Evolutionary conservation across 441 rosid genomes (phyloP), one percentile per base, ranked within the genome.

Genomic region (Manihot esculenta): DNA sequence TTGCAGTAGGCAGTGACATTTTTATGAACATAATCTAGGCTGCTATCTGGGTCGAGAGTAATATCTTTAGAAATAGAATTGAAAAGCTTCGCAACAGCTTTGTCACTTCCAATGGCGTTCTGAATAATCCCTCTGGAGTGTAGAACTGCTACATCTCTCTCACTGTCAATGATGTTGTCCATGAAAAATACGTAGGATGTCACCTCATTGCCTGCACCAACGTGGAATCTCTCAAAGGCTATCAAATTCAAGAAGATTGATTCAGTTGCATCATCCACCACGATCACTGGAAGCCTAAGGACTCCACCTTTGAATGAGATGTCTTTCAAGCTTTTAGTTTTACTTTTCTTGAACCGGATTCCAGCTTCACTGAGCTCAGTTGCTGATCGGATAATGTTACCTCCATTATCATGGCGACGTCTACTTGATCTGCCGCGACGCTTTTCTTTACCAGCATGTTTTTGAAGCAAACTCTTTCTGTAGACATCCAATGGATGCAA

Each of bases 181-280:
- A 84, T 81, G 72, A 79, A 79, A 72, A 77, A 77, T 44, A 86
- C 69, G 50, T 75, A 81, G 42, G 83, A 77, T 13, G 84, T 78
- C 26, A 84, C 84, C 54, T 80, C 83, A 23, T 78, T 81, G 5
- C 87, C 82, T 8, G 82, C 77, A 53, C 85, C 86, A 5, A 77
- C 82, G 14, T 84, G 90, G 33, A 77, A 71, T 9, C 82, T 79
- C 74, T 84, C 86, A 1, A 77, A 86, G 18, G 84, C 88, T 2
- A 84, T 80, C 69, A 84, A 65, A 41, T 86, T 86, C 72, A 84
- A 68, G 64, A 79, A 80, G 54, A 71, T 72, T 11, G 83, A 77
- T 64, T 84, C 87, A 0, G 84, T 74, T 13, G 79, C 26, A 62
- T 83, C 87, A 30, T 86, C 87, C 58, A 82, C 81, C 2, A 78